A percentile compares a stretch with the other conserved stretches of the same genome.
phyloP scores from a whole-genome alignment of 257 asterid genomes.

The Agastache rugosa region DNA sequence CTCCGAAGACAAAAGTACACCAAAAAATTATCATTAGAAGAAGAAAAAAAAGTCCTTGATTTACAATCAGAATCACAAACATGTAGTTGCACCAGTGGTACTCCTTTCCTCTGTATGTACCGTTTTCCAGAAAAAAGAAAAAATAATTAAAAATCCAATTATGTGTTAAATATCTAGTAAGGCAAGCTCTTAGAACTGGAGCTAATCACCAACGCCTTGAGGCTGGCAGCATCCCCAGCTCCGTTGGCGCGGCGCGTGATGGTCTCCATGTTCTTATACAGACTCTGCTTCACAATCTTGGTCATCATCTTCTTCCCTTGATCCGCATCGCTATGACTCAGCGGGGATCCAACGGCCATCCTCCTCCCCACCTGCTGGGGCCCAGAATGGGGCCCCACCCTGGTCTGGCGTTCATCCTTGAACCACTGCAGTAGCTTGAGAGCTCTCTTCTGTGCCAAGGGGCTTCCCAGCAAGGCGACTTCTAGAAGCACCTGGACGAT shows the following conservation, averaged over 20 bases:
- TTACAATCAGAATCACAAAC: conserved; percentile 41
- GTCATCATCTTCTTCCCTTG: conserved; percentile 77
- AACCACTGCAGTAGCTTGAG: conserved; percentile 86
- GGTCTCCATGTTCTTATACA: conserved; percentile 74
- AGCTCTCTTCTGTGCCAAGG: conserved; percentile 86
- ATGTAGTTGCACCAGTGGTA: conserved; percentile 29
- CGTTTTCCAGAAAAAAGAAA: conserved; percentile 13
- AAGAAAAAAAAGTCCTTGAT: neutral
- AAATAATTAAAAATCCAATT: neutral
- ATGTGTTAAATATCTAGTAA: conserved; percentile 38
- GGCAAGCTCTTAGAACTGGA: conserved; percentile 95
- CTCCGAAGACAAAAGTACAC: neutral
- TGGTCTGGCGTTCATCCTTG: conserved; percentile 71
- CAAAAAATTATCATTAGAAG: neutral
- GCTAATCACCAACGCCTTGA: conserved; percentile 67
- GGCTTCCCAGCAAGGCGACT: conserved; percentile 80
- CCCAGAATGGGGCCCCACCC: conserved; percentile 86
- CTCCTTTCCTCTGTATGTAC: conserved; percentile 33
- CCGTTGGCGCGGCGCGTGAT: conserved; percentile 78
- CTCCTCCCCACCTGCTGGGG: conserved; percentile 68
- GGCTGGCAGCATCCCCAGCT: conserved; percentile 51
- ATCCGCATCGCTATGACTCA: conserved; percentile 44
- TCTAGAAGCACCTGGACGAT: conserved; percentile 84
- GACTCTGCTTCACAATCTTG: conserved; percentile 77
- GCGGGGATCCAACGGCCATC: conserved; percentile 46